Evolutionary conservation across 192 early-diverging fungal species (phyloP), one percentile per base, ranked within the genome.

Genomic region (Entomortierella lignicola): DNA sequence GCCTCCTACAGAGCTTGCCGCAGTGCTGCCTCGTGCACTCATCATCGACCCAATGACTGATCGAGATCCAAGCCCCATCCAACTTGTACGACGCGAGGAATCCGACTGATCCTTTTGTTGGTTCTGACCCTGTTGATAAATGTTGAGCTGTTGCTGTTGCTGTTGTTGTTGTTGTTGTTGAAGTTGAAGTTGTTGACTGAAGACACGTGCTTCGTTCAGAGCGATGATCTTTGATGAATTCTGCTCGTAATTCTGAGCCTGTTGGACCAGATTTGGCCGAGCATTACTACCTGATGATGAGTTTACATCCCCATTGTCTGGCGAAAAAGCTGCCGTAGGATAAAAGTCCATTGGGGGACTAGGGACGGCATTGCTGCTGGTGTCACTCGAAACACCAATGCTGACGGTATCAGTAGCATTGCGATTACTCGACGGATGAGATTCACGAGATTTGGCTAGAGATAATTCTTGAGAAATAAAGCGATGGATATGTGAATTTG

Each of bases 331-430:
- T 23, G 17, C 31, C 8, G 48, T 31, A 25, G 31, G 5, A 43
- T 34, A 21, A 30, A 32, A 55, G 2, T 26, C 23, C 17, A 53
- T n/a, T n/a, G n/a, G 26, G 11, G 53, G 1, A 55, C 53, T 15
- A n/a, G 29, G 37, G 12, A 10, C 15, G 27, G 7, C 51, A 20
- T 23, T 52, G 43, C 17, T 47, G 25, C 13, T 37, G 7, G 15
- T 26, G 27, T 32, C 59, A 15, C 44, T 47, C 2, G 2, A 20
- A 47, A 15, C 20, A 15, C 44, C 15, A 15, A 47, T 20, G 48
- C 4, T 39, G 18, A 7, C 34, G 72, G n/a, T 74, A 53, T 74
- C 64, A 29, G 64, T 61, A 74, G 47, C 72, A 66, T 74, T 32
- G 53, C 43, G 44, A 27, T 27, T 43, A 37, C 31, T 57, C 37